Base-by-base conservation (phyloP, 352 stramenopile species). In the Globisporangium nagaii region DNA sequence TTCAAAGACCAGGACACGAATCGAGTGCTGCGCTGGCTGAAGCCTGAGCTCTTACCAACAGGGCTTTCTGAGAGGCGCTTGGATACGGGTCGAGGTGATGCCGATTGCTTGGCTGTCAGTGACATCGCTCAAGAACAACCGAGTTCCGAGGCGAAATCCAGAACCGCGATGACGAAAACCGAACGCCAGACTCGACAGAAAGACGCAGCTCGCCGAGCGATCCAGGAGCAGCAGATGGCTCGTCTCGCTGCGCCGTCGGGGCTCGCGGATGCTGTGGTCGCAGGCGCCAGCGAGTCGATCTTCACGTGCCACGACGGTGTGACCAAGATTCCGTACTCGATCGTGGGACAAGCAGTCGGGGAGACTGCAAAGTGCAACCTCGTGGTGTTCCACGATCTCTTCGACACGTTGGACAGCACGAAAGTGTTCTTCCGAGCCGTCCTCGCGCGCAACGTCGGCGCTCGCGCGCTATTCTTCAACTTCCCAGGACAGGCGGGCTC, bases 361-460 rank as follows among this genome's bases (percentile, higher is more conserved):
- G 69, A 67, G 11, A 76, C 65, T 4, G 52, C 62, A n/a, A 90
- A 87, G 28, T 89, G 81, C 57, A 97, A 93, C 57, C 63, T 98
- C 36, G 73, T 98, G 7, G 81, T 97, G 2, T 90, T 96, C 50
- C 84, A 97, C 51, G 91, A 98, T 54, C 80, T 98, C 5, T 98
- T 98, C 58, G 91, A 98, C 62, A 97, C 90, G 1, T 67, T 93
- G 39, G 91, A 97, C 40, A 86, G 79, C 54, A 95, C 83, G 12
- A 79, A 85, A 43, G 84, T 97, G 1, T 90, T 97, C 19, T 94
- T 97, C 39, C 75, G 84, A 24, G 62, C 83, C 3, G 69, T 98
- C 24, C 50, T 96, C 4, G 71, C 77, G 2, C 73, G 83, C 45
- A 75, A 96, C 39, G 63, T 88, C 5, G 92, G 88, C 6, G 83